phyloP scores from a whole-genome alignment of 805 yeast species.

The Starmerella apicola region DNA sequence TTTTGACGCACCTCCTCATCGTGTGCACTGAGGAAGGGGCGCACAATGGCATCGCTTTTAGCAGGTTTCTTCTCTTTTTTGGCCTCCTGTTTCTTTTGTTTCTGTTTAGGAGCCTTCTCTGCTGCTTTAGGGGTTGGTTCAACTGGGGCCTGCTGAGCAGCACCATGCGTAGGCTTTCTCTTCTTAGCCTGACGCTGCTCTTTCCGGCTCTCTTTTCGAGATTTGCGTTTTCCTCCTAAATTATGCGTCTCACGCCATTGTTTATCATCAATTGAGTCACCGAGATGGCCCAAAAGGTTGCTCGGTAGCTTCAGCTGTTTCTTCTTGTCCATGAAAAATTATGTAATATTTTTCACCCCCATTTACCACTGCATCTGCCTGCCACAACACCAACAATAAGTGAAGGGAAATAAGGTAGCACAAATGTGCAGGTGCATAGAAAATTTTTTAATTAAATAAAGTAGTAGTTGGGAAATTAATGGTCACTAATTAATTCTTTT shows the following conservation, averaged over 20 bases:
- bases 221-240: constrained; percentile 8
- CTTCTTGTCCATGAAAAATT: background rate
- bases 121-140: too few species aligned
- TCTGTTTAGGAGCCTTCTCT: background rate
- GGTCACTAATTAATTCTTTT: too few species aligned
- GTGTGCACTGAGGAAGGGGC: constrained; percentile 28
- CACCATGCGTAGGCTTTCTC: constrained; percentile 1
- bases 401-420: too few species aligned
- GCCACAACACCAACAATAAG: too few species aligned
- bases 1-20: constrained; percentile 39
- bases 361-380: too few species aligned
- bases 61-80: constrained; percentile 12
- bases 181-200: constrained; percentile 16
- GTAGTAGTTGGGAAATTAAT: too few species aligned
- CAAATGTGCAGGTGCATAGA: too few species aligned
- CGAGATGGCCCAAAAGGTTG: constrained; percentile 13
- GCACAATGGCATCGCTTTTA: constrained; percentile 6
- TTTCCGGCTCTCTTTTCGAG: constrained; percentile 20
- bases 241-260: constrained; percentile 21
- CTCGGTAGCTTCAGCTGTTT: constrained; percentile 15
- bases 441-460: too few species aligned
- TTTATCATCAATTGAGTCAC: constrained; percentile 9
- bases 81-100: constrained; percentile 4
- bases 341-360: too few species aligned
- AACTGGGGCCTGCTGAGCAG: background rate